These are phyloP conservation scores for Globisporangium polare DNA, from an alignment of 352 stramenopile genomes.

Conservation along the genomic window DNA sequence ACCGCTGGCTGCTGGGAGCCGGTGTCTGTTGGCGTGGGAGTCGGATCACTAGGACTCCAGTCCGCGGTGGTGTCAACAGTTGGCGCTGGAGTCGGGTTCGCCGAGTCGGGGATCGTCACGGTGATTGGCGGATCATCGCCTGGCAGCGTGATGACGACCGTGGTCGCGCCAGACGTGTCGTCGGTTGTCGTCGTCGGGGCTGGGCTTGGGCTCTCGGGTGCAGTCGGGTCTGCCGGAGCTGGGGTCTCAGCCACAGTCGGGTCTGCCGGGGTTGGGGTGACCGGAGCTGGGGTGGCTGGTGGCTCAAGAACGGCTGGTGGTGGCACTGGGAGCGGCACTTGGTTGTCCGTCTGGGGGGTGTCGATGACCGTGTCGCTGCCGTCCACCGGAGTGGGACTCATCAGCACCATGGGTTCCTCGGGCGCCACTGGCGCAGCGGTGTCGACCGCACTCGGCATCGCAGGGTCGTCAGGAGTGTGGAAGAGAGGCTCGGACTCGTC, in stretches of 20 bases:
- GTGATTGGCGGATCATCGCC: background rate
- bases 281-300: no score
- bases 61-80: background rate
- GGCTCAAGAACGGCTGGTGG: no score
- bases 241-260: no score
- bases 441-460: background rate
- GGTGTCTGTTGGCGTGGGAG: background rate
- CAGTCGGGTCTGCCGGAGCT: no score
- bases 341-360: no score
- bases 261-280: no score
- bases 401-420: no score
- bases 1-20: background rate
- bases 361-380: no score
- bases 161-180: background rate
- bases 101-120: background rate
- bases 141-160: background rate
- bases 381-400: no score
- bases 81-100: background rate
- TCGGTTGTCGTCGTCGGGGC: background rate
- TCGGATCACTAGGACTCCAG: background rate
- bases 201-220: no score
- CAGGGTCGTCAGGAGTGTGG: background rate
- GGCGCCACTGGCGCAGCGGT: no score
- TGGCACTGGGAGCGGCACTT: no score
- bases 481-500: background rate